Evolutionary conservation across 805 yeast genomes (phyloP).

Genomic region (Metschnikowia chrysomelidarum): DNA sequence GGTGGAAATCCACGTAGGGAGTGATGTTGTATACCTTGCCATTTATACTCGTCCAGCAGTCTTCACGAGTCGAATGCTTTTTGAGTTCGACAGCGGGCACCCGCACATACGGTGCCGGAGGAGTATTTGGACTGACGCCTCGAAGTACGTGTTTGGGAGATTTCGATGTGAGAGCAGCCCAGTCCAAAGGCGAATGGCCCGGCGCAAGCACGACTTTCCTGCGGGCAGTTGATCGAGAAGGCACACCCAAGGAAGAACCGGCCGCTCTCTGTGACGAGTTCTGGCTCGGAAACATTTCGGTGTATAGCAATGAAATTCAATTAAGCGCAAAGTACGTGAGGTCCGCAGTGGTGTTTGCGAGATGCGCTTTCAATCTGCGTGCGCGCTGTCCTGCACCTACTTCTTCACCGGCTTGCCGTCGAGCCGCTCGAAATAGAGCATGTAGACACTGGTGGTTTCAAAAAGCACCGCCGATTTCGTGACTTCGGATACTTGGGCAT

Average conservation of each 20-base stretch:
- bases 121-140: slow-evolving; percentile 49
- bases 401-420: slow-evolving; percentile 23
- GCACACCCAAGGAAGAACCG: slow-evolving; percentile 14
- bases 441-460: slow-evolving; percentile 77
- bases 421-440: slow-evolving; percentile 74
- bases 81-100: slow-evolving; percentile 57
- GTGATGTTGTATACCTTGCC: slow-evolving; percentile 87
- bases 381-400: slow-evolving; percentile 9
- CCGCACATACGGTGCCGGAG: slow-evolving; percentile 49
- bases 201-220: slow-evolving; percentile 65
- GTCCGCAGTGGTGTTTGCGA: too few species aligned
- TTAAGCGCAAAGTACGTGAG: too few species aligned
- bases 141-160: slow-evolving; percentile 48
- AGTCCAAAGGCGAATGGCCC: slow-evolving; percentile 83
- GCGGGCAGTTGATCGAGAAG: slow-evolving; percentile 18
- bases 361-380: too few species aligned
- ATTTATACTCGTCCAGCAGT: slow-evolving; percentile 82
- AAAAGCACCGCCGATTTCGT: slow-evolving; percentile 54
- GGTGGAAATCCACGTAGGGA: slow-evolving; percentile 80
- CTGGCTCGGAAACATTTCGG: slow-evolving; percentile 21
- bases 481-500: slow-evolving; percentile 65
- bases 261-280: slow-evolving; percentile 38
- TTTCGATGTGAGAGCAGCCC: slow-evolving; percentile 63
- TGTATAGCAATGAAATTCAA: neutral
- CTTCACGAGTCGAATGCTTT: slow-evolving; percentile 56